phyloP scores from a whole-genome alignment of 177 flowering plant species.

The Tripterygium wilfordii region DNA sequence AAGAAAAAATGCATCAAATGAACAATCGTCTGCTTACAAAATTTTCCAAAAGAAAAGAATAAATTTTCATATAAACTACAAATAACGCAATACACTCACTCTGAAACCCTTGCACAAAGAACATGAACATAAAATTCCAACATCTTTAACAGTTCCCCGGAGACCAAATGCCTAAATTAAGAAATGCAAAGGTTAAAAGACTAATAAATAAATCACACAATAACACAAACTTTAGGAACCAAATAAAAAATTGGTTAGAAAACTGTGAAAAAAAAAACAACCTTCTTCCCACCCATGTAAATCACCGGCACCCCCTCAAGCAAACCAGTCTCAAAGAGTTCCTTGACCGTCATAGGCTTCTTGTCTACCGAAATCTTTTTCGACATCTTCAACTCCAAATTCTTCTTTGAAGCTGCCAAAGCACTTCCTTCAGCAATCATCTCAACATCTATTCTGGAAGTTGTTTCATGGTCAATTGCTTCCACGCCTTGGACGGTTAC shows the following conservation, averaged over 20 bases:
- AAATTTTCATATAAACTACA: neutral
- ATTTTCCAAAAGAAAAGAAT: neutral
- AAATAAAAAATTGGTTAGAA: neutral
- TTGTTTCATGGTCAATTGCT: slow-evolving; percentile 1
- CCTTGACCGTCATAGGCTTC: slow-evolving; percentile 29
- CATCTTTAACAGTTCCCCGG: slow-evolving; percentile 43
- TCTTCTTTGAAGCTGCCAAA: slow-evolving; percentile 9
- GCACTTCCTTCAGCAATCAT: slow-evolving; percentile 10
- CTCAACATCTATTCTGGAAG: slow-evolving; percentile 8
- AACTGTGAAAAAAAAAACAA: neutral
- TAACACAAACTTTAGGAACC: neutral
- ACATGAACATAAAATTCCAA: slow-evolving; percentile 58
- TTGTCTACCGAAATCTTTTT: slow-evolving; percentile 22
- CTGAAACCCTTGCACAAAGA: slow-evolving; percentile 36
- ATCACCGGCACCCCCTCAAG: slow-evolving; percentile 40
- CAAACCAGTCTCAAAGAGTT: slow-evolving; percentile 41
- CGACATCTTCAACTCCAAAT: slow-evolving; percentile 27
- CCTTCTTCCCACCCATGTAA: slow-evolving; percentile 33
- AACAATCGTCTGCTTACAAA: neutral
- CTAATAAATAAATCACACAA: neutral
- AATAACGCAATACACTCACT: slow-evolving; percentile 43
- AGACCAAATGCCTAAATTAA: slow-evolving; percentile 32
- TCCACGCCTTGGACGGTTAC: slow-evolving; percentile 1
- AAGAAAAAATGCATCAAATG: neutral
- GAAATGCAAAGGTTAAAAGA: neutral